Evolutionary conservation across 306 rosid species (phyloP).

Genomic region (Clitoria ternatea): DNA sequence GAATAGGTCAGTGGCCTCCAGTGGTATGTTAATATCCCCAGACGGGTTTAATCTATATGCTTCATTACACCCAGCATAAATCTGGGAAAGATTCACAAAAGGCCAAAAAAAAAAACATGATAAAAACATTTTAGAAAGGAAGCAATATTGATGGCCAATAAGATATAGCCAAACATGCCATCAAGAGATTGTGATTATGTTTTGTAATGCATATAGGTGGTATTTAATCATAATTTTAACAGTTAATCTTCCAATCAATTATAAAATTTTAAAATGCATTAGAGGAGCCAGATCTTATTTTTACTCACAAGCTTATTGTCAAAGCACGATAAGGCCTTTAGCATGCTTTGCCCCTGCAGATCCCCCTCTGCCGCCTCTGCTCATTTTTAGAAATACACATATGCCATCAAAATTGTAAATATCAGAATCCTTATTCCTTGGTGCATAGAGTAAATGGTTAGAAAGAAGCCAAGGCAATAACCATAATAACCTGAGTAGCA

Average conservation of each 20-base stretch:
- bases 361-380: constrained; percentile 46
- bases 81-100: constrained; percentile 28
- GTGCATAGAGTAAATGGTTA: neutral
- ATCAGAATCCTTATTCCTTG: neutral
- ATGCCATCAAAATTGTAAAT: neutral
- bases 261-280: no score
- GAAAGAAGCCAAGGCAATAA: neutral
- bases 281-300: no score
- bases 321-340: constrained; percentile 54
- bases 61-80: constrained; percentile 50
- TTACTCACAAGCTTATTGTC: constrained; percentile 50
- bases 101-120: neutral
- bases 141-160: neutral
- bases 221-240: constrained; percentile 45
- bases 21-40: constrained; percentile 55
- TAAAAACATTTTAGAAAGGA: neutral
- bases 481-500: constrained; percentile 39
- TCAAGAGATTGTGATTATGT: neutral
- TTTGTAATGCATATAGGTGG: neutral
- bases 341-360: constrained; percentile 29
- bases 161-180: neutral
- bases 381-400: neutral
- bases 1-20: constrained; percentile 48
- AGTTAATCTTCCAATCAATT: no score
- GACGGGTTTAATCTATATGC: constrained; percentile 65